phyloP scores from a whole-genome alignment of 208 protist species.

The Naegleria gruberi region DNA sequence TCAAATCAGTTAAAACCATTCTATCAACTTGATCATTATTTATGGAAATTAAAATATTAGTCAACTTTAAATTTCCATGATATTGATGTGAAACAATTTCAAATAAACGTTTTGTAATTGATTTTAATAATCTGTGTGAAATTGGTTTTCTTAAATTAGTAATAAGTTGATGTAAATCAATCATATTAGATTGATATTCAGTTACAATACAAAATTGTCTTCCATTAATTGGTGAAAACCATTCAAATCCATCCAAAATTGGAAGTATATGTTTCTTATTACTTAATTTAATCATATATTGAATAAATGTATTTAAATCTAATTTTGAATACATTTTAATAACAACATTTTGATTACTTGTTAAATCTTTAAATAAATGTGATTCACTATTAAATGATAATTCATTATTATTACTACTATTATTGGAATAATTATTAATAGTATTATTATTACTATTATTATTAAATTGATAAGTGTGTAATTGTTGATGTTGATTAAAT shows the following conservation, averaged over 20 bases:
- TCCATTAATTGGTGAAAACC: neutral
- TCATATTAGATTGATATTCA: neutral
- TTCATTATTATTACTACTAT: too few species aligned
- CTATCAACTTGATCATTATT: too few species aligned
- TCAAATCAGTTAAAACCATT: too few species aligned
- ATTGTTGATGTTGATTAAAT: too few species aligned
- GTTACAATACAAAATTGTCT: neutral
- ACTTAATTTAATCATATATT: neutral
- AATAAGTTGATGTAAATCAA: neutral
- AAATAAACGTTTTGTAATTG: neutral
- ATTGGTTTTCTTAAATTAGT: neutral
- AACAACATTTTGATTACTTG: neutral
- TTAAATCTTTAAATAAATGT: neutral
- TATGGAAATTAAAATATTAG: neutral
- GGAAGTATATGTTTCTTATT: neutral
- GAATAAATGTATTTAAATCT: neutral
- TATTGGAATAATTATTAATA: neutral
- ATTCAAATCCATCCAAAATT: neutral
- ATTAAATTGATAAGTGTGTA: too few species aligned
- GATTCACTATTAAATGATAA: too few species aligned
- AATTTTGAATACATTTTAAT: neutral
- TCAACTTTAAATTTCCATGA: neutral
- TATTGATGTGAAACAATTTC: neutral
- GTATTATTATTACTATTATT: neutral
- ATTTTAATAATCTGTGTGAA: neutral